These are phyloP conservation scores for Immersiella caudata DNA, from an alignment of 495 filamentous ascomycete genomes.

Conservation along the genomic window DNA sequence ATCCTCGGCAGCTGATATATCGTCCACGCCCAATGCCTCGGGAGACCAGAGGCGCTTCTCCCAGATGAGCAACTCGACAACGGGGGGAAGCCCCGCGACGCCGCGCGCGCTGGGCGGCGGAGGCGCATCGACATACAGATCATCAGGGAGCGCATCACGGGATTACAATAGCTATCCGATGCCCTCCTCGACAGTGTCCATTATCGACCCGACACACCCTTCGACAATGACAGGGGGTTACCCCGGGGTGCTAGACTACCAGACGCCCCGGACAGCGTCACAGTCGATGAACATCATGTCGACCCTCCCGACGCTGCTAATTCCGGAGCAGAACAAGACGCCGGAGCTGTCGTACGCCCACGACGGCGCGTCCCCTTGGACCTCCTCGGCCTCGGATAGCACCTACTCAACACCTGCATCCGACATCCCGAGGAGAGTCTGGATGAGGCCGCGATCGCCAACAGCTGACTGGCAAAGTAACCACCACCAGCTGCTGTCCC, in stretches of 20 bases:
- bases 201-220: conserved; percentile 22
- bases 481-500: conserved; percentile 24
- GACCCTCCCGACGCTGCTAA: conserved; percentile 20
- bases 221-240: conserved; percentile 15
- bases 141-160: conserved; percentile 11
- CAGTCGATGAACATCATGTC: conserved; percentile 29
- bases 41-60: conserved; percentile 22
- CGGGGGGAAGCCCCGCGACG: conserved; percentile 9
- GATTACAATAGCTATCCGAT: conserved; percentile 22
- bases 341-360: conserved; percentile 34
- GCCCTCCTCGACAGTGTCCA: conserved; percentile 21
- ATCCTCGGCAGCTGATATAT: conserved; percentile 1
- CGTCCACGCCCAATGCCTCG: conserved; percentile 21
- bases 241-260: conserved; percentile 16
- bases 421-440: conserved; percentile 32
- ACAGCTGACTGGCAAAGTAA: conserved; percentile 20
- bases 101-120: conserved; percentile 15
- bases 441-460: conserved; percentile 21
- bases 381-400: conserved; percentile 54
- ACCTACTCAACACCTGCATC: conserved; percentile 51
- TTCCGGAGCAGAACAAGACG: conserved; percentile 22
- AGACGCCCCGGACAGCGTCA: conserved; percentile 23
- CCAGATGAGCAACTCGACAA: conserved; percentile 13
- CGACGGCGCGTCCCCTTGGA: conserved; percentile 47
- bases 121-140: conserved; percentile 3